Conservation (phyloP, 1,284 basidiomycete genomes). For the Sanghuangporus weigelae region DNA sequence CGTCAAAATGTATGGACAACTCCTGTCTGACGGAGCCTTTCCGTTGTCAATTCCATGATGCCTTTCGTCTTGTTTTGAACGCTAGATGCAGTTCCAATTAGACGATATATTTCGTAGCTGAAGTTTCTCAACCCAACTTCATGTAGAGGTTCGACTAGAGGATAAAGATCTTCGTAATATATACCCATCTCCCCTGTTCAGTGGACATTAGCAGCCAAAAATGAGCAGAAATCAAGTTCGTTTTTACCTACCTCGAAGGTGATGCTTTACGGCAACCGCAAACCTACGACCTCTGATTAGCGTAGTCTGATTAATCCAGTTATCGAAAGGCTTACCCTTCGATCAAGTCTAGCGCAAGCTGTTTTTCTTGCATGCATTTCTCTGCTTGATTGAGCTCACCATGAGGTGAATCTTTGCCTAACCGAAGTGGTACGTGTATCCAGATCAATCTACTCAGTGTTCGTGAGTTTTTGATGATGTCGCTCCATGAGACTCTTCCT, state of each 20-base stretch:
- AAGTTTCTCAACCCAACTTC: slow-evolving; percentile 22
- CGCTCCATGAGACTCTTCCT: slow-evolving; percentile 56
- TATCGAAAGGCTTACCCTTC: slow-evolving; percentile 40
- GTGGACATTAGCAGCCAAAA: background rate
- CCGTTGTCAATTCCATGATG: background rate
- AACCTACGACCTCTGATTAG: slow-evolving; percentile 32
- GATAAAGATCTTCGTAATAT: slow-evolving; percentile 56
- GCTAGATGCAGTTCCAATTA: background rate
- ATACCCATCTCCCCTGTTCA: slow-evolving; percentile 45
- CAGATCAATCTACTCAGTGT: slow-evolving; percentile 51
- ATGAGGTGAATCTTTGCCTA: slow-evolving; percentile 3
- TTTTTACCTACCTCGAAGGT: slow-evolving; percentile 43
- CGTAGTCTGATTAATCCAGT: no score
- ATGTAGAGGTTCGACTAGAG: slow-evolving; percentile 39
- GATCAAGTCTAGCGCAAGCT: slow-evolving; percentile 50
- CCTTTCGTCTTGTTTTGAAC: background rate
- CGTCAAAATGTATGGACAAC: background rate
- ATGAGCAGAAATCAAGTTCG: background rate
- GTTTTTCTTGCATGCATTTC: slow-evolving; percentile 56
- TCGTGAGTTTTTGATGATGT: slow-evolving; percentile 46
- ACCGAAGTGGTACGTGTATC: slow-evolving; percentile 54
- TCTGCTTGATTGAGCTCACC: slow-evolving; percentile 28
- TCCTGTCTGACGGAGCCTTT: background rate
- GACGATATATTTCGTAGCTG: background rate
- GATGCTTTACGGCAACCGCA: slow-evolving; percentile 58